Percentiles rank a stretch among this genome's conserved stretches.
Evolutionary conservation across 208 protist species (phyloP).

Genomic region (Acanthamoeba triangularis): DNA sequence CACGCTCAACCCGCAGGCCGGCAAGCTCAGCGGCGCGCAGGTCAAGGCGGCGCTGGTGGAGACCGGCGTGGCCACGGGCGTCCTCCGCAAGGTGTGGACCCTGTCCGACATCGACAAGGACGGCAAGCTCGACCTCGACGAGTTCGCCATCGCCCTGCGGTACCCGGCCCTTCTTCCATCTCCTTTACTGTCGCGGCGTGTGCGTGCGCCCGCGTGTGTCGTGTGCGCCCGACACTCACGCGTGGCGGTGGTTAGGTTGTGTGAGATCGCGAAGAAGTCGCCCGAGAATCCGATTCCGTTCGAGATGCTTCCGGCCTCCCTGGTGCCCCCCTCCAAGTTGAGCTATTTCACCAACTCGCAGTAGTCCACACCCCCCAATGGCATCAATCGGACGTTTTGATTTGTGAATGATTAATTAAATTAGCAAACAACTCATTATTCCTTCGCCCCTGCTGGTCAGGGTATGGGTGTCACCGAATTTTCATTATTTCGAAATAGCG

Average conservation of each 20-base stretch:
- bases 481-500: too few relatives aligned
- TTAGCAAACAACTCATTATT: too few relatives aligned
- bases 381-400: too few relatives aligned
- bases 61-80: conserved; percentile 78
- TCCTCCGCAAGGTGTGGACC: conserved; percentile 84
- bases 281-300: conserved; percentile 33
- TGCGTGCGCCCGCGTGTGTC: not conserved
- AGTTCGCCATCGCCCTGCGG: conserved; percentile 83
- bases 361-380: not conserved
- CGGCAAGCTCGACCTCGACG: conserved; percentile 82
- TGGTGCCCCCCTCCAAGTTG: conserved; percentile 41
- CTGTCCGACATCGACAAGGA: conserved; percentile 87
- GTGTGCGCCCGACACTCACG: not conserved
- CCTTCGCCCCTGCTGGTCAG: too few relatives aligned
- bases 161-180: not conserved
- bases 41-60: conserved; percentile 78
- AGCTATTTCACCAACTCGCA: conserved; percentile 21
- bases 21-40: conserved; percentile 75
- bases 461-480: too few relatives aligned
- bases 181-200: not conserved
- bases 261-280: conserved; percentile 66
- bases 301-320: conserved; percentile 64
- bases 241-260: not conserved
- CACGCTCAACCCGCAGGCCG: conserved; percentile 70
- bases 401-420: too few relatives aligned